phyloP scores from a whole-genome alignment of 1,284 basidiomycete genomes.

The Macrocystidia cucumis region DNA sequence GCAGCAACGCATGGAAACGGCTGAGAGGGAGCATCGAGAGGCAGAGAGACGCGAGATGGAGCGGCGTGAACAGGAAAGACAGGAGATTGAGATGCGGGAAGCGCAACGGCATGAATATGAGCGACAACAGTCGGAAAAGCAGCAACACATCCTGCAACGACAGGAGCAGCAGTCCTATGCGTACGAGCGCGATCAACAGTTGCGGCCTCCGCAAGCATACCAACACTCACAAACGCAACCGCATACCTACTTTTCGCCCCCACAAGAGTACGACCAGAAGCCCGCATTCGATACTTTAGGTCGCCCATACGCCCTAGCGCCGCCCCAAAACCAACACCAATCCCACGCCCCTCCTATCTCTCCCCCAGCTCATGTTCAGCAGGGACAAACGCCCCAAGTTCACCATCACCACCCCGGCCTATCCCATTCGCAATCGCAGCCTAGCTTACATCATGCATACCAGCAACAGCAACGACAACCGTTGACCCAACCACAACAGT shows the following conservation, averaged over 20 bases:
- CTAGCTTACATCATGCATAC: constrained; percentile 9
- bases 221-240: too few relatives aligned
- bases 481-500: constrained; percentile 4
- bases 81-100: constrained; percentile 15
- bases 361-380: too few relatives aligned
- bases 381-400: not conserved
- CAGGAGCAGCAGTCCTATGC: constrained; percentile 11
- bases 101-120: constrained; percentile 9
- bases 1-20: constrained; percentile 10
- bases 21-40: constrained; percentile 13
- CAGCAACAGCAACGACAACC: constrained; percentile 8
- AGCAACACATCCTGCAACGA: constrained; percentile 15
- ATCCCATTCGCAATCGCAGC: constrained; percentile 13
- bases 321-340: too few relatives aligned
- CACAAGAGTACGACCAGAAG: too few relatives aligned
- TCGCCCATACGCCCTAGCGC: too few relatives aligned
- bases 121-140: constrained; percentile 11
- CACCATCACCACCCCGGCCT: constrained; percentile 3
- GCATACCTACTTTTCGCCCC: too few relatives aligned
- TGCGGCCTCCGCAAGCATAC: too few relatives aligned
- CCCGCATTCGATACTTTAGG: too few relatives aligned
- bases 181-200: constrained; percentile 5
- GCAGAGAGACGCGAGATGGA: constrained; percentile 10
- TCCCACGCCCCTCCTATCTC: too few relatives aligned
- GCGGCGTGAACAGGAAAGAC: constrained; percentile 17